These are phyloP conservation scores for Ophiosphaerella narmari DNA, from an alignment of 2,329 filamentous ascomycete species.

Conservation along the genomic window DNA sequence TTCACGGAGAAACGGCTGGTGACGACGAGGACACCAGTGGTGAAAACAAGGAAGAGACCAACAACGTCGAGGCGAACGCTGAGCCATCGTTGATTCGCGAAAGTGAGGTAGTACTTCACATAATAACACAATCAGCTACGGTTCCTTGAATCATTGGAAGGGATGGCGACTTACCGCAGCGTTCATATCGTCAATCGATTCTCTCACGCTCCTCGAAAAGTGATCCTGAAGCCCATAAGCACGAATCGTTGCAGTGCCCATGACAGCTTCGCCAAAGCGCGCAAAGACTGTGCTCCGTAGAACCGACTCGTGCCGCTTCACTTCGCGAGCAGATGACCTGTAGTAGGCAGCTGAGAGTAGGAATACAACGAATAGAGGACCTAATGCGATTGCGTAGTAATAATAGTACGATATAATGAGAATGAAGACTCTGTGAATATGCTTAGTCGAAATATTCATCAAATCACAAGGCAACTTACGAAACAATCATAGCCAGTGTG, in stretches of 20 bases:
- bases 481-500: slow-evolving; percentile 78
- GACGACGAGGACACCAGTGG: slow-evolving; percentile 85
- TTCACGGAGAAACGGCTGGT: slow-evolving; percentile 85
- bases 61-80: slow-evolving; percentile 83
- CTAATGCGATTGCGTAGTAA: slow-evolving; percentile 76
- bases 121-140: no score
- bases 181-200: slow-evolving; percentile 87
- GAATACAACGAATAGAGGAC: slow-evolving; percentile 75
- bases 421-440: slow-evolving; percentile 67
- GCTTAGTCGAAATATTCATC: background rate
- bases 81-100: slow-evolving; percentile 93
- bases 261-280: slow-evolving; percentile 87
- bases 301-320: slow-evolving; percentile 92
- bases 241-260: slow-evolving; percentile 80
- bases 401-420: slow-evolving; percentile 95
- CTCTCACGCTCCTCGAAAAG: slow-evolving; percentile 72
- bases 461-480: slow-evolving; percentile 14
- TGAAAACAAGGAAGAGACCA: slow-evolving; percentile 83
- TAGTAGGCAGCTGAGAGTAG: slow-evolving; percentile 86
- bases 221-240: slow-evolving; percentile 82
- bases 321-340: slow-evolving; percentile 84
- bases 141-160: no score
- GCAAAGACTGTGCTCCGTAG: slow-evolving; percentile 87
- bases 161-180: slow-evolving; percentile 56
- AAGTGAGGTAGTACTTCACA: slow-evolving; percentile 79